phyloP scores from a whole-genome alignment of 2,329 filamentous ascomycete species.

The Cladosporium cucumerinum region DNA sequence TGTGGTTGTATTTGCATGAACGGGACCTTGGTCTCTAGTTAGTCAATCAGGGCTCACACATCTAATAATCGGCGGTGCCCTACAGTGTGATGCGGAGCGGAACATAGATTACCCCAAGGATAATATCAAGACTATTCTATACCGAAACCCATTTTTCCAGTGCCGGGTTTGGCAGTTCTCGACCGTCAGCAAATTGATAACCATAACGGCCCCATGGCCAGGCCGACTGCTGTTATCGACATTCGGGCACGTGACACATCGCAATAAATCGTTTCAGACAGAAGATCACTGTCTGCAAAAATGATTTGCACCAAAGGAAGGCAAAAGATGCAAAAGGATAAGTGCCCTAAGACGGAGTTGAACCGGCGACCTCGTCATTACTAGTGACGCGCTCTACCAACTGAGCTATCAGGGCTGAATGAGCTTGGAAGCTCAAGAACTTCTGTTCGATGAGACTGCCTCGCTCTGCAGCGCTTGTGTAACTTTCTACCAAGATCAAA shows the following conservation, averaged over 20 bases:
- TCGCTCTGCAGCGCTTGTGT: neutral
- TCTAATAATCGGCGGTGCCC: too few species aligned
- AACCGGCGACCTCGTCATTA: slow-evolving; percentile 12
- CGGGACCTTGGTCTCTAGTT: neutral
- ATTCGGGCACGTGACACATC: neutral
- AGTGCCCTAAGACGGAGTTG: slow-evolving; percentile 15
- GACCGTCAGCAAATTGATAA: neutral
- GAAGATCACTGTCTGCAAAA: neutral
- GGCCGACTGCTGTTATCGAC: neutral
- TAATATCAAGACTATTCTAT: neutral
- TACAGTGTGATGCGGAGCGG: neutral
- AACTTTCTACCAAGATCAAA: too few species aligned
- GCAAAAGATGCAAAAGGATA: neutral
- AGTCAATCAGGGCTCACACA: neutral
- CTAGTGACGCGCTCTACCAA: slow-evolving; percentile 14
- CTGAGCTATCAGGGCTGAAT: slow-evolving; percentile 15
- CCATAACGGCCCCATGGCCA: neutral
- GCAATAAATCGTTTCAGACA: neutral
- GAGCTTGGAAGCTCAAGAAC: neutral
- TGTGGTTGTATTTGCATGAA: neutral
- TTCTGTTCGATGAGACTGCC: neutral
- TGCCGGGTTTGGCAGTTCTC: neutral
- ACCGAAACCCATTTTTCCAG: neutral
- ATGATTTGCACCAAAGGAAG: neutral
- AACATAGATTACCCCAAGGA: neutral